Percentiles rank a stretch among this genome's conserved stretches.
Evolutionary conservation across 306 rosid species (phyloP).

Genomic region (Vicia sativa): DNA sequence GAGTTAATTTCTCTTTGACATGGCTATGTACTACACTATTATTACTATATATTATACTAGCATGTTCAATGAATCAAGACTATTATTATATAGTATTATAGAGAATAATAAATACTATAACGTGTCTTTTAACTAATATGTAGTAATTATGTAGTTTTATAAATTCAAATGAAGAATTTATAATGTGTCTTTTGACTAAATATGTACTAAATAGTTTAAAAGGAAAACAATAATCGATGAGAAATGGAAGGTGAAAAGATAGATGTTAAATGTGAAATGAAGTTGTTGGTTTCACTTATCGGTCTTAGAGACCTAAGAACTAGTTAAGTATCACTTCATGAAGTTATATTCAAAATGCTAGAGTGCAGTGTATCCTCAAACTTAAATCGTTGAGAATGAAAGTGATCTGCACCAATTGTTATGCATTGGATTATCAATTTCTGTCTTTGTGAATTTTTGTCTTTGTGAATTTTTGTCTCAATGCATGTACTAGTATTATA

Average conservation of each 20-base stretch:
- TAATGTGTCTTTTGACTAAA: slow-evolving; percentile 7
- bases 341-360: slow-evolving; percentile 16
- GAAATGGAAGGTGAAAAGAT: slow-evolving; percentile 11
- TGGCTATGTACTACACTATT: background rate
- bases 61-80: no score
- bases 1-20: slow-evolving; percentile 20
- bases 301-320: slow-evolving; percentile 4
- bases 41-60: background rate
- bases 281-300: slow-evolving; percentile 26
- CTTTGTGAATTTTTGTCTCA: background rate
- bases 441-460: background rate
- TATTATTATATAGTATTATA: background rate
- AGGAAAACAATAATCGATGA: background rate
- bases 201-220: background rate
- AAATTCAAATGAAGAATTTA: background rate
- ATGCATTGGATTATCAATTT: background rate
- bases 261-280: slow-evolving; percentile 21
- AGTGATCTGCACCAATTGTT: no score
- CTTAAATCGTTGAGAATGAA: background rate
- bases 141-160: no score
- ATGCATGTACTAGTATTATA: background rate
- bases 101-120: background rate
- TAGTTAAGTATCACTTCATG: slow-evolving; percentile 2
- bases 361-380: background rate
- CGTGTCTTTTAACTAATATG: background rate